Base-by-base conservation (phyloP, 306 rosid genomes). In the Mimosa bimucronata region DNA sequence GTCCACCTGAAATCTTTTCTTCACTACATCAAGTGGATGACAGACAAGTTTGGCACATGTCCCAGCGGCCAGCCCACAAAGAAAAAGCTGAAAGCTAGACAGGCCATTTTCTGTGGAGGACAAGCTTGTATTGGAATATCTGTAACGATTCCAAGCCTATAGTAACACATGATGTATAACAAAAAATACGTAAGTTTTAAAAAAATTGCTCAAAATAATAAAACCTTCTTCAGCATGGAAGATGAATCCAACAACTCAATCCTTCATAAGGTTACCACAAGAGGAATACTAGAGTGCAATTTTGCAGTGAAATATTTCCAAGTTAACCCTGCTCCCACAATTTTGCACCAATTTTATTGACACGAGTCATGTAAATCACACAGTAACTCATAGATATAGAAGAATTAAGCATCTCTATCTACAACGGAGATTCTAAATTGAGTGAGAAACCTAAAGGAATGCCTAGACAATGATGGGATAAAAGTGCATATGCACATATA, bases 1-100 rank as follows among this genome's bases (percentile, higher is more conserved):
- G 73, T 71, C 77, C 83, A 91, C 98, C 98, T 95, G 97, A 84
- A 95, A 95, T 83, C 98, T 91, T 88, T 95, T 95, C 84, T 95
- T 95, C 80, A 95, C 98, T 31, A 95, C 98, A 83, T 92, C 98
- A 79, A 95, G 98, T 19, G 98, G 98, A 90, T 95, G 98, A 71
- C 98, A 95, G 74, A 91, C 96, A 74, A 92, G 96, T 83, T 92
- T 95, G 66, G 98, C 98, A 82, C 94, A 95, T 66, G 97, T 95
- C 53, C 98, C 98, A 37, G 98, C 93, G 0, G 94, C 97, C 82
- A 95, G 83, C 71, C 98, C 98, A 79, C 98, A 92, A 42, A 95
- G 37, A 74, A 92, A 87, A 83, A 90, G 94, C 82, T 95, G 98
- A 83, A 92, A 84, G 87, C 97, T 91, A n/a, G 98, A 86, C 71